phyloP scores from a whole-genome alignment of 805 yeast species.

The Starmerella ratchasimensis region DNA sequence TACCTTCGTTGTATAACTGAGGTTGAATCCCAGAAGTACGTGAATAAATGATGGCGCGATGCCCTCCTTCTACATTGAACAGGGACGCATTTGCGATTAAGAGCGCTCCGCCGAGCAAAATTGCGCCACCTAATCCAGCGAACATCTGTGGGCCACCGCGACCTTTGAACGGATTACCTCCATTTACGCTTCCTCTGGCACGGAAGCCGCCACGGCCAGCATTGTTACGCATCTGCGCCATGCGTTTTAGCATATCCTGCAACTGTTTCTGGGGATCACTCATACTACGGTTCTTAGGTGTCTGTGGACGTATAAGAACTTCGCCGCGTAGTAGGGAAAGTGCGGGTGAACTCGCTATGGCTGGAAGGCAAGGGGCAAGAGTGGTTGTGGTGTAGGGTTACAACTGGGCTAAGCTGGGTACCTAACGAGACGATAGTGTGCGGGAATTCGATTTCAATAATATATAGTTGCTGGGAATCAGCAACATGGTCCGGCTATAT shows the following conservation, averaged over 20 bases:
- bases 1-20: conserved; percentile 78
- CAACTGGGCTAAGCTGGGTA: too few species aligned
- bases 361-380: too few species aligned
- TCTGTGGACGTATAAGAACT: too few species aligned
- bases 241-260: conserved; percentile 15
- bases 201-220: conserved; percentile 3
- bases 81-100: conserved; percentile 40
- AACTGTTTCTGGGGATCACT: conserved; percentile 17
- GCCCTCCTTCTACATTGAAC: conserved; percentile 96
- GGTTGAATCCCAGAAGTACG: conserved; percentile 76
- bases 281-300: conserved; percentile 1
- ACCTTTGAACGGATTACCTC: conserved; percentile 13
- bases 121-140: conserved; percentile 50
- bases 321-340: too few species aligned
- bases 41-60: conserved; percentile 87
- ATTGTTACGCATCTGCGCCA: conserved; percentile 9
- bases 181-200: too few species aligned
- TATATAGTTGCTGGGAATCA: too few species aligned
- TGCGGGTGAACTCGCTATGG: too few species aligned
- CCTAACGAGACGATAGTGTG: too few species aligned
- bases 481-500: too few species aligned
- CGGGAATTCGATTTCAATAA: too few species aligned
- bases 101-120: conserved; percentile 46
- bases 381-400: too few species aligned
- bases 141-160: conserved; percentile 42